Percentiles rank a stretch among this genome's conserved stretches.
Evolutionary conservation across 1,284 basidiomycete genomes (phyloP).

Genomic region (Ustilago bromivora): DNA sequence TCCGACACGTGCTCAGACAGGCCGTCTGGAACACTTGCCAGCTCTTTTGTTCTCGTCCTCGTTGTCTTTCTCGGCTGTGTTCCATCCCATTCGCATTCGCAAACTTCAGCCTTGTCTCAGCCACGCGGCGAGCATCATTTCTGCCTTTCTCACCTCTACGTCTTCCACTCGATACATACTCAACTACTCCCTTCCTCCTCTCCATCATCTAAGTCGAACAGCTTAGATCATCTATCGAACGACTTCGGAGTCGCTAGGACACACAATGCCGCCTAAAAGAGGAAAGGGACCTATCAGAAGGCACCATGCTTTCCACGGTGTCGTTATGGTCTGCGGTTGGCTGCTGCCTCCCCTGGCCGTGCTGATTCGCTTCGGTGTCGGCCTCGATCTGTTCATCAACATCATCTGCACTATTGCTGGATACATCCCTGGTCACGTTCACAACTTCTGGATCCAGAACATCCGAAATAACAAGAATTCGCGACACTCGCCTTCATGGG

Average conservation of each 20-base stretch:
- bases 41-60: neutral
- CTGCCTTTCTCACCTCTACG: neutral
- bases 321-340: constrained; percentile 73
- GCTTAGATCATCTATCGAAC: neutral
- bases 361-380: constrained; percentile 92
- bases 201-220: neutral
- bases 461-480: constrained; percentile 94
- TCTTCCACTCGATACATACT: neutral
- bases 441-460: constrained; percentile 92
- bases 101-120: constrained; percentile 13
- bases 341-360: constrained; percentile 75
- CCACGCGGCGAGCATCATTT: neutral
- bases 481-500: constrained; percentile 93
- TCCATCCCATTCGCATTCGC: constrained; percentile 5
- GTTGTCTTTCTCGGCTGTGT: neutral
- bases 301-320: constrained; percentile 83
- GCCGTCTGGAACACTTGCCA: no score
- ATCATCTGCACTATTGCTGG: constrained; percentile 87
- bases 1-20: no score
- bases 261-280: constrained; percentile 26
- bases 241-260: neutral
- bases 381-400: constrained; percentile 92
- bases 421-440: constrained; percentile 74
- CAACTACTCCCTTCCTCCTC: neutral
- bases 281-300: constrained; percentile 62